phyloP scores from a whole-genome alignment of 495 filamentous ascomycete species.

The Xylaria cubensis region DNA sequence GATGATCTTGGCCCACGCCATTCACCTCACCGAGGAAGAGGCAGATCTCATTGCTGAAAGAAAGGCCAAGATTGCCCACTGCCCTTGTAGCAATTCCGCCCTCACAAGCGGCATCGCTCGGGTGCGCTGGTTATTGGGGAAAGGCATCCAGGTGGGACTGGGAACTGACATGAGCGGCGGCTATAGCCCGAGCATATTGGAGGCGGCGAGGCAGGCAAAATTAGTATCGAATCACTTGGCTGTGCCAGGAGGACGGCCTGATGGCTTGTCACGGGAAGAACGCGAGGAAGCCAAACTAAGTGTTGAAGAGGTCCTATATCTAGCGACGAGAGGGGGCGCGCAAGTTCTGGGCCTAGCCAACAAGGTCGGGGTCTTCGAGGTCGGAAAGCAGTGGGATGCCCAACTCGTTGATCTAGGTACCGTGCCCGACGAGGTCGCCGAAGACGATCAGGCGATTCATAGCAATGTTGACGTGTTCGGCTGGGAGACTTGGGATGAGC shows the following conservation, averaged over 20 bases:
- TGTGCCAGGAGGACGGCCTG: constrained; percentile 49
- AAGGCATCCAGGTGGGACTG: constrained; percentile 78
- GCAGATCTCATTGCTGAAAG: constrained; percentile 63
- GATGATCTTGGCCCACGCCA: constrained; percentile 86
- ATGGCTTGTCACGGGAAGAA: constrained; percentile 35
- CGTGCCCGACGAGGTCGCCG: constrained; percentile 43
- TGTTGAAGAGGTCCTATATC: constrained; percentile 86
- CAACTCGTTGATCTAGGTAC: constrained; percentile 71
- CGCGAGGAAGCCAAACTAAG: constrained; percentile 62
- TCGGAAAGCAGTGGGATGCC: constrained; percentile 90
- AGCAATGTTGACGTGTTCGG: constrained; percentile 82
- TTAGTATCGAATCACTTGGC: constrained; percentile 74
- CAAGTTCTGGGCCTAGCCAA: constrained; percentile 72
- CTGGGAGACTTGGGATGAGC: constrained; percentile 79
- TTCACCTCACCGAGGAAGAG: constrained; percentile 75
- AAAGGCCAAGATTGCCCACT: constrained; percentile 76
- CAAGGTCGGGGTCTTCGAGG: constrained; percentile 76
- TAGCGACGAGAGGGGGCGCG: constrained; percentile 84
- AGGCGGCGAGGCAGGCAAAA: constrained; percentile 77
- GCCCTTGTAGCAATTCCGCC: constrained; percentile 82
- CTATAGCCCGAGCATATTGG: constrained; percentile 78
- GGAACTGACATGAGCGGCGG: constrained; percentile 92
- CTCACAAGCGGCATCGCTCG: constrained; percentile 76
- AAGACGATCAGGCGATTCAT: constrained; percentile 38
- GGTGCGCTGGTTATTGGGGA: constrained; percentile 74